Evolutionary conservation across 148 eudicot genomes (phyloP), one percentile per base, ranked within the genome.

Genomic region (Nepenthes gracilis): DNA sequence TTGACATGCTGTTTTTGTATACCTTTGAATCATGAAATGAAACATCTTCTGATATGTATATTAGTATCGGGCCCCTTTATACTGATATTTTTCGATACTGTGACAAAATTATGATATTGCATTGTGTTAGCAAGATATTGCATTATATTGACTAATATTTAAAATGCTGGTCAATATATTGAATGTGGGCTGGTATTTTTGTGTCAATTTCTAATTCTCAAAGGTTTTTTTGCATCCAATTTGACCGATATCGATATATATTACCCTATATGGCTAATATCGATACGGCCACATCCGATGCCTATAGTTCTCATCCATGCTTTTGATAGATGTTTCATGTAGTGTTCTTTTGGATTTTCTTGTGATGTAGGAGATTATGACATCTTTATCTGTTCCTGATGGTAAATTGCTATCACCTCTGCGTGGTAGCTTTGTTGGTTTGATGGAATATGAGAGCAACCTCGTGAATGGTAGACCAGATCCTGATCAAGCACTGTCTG

Each of bases 301-400:
- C 23, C 23, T 23, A 23, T 23, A 23, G 23, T 23, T 57, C 13
- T 57, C 37, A 57, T 7, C 36, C 36, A 9, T 35, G 43, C 5
- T 57, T 40, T 57, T 57, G 37, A 40, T 33, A 47, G 9, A 38
- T 23, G 52, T 64, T 36, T 32, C 8, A 33, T 1, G 48, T 68
- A 43, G 23, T 57, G 54, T 33, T 61, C 53, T 11, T 58, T 15
- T 14, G 12, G 14, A 63, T 72, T n/a, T 51, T 55, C 62, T 47
- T 69, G 58, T 53, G 43, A 43, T 75, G 57, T 38, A 15, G 55
- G 68, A 79, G 83, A 67, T 60, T 12, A 79, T 79, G 83, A 79
- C 80, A 15, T 45, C 70, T 35, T 50, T 65, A 56, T 64, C 74
- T 62, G 47, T 69, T 47, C 67, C 69, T 9, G 40, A 67, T 49